Evolutionary conservation across 1,139 yeast genomes (phyloP), one percentile per base, ranked within the genome.

Genomic region (Kodamaea ohmeri): DNA sequence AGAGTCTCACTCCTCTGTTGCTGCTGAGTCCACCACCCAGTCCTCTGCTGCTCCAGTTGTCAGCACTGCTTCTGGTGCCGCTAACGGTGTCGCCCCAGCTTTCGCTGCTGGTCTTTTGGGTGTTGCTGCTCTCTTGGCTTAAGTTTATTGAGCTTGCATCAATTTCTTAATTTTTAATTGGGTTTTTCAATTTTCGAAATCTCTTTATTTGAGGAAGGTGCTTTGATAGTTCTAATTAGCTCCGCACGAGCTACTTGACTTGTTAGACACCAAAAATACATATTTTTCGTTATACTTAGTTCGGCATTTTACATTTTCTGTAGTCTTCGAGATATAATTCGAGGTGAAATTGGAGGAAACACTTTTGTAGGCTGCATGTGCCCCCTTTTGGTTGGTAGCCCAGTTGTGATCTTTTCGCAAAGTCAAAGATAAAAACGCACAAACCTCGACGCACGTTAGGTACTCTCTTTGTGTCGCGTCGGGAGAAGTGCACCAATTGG

Each of bases 1-100:
- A 24, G 35, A 32, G 29, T n/a, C n/a, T n/a, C n/a, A 38, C 34
- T 51, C 61, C 51, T 24, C 51, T 31, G 41, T 34, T 30, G 37
- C 50, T 34, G 60, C 39, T 61, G 8, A 29, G 4, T 24, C 35
- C 29, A 43, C 38, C 46, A 52, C 60, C 3, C 43, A 42, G 49
- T 61, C 66, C 37, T 41, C 55, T 34, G 60, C 59, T 55, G 28
- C 59, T 28, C 52, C 44, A 25, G 28, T 25, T 25, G 28, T 25
- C 22, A 25, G 13, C 31, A 17, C 31, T 27, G 51, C 60, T 46
- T 59, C 67, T 31, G 71, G 68, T 34, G 45, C 60, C 24, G 44
- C 31, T 60, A 16, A 16, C n/a, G 29, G n/a, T 17, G 17, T 18
- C 25, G 19, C 31, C 32, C 32, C 32, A 29, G 32, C 25, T 19